These are phyloP conservation scores for Chamaecyparis obtusa DNA, from an alignment of 75 land plant genomes.

Conservation along the genomic window DNA sequence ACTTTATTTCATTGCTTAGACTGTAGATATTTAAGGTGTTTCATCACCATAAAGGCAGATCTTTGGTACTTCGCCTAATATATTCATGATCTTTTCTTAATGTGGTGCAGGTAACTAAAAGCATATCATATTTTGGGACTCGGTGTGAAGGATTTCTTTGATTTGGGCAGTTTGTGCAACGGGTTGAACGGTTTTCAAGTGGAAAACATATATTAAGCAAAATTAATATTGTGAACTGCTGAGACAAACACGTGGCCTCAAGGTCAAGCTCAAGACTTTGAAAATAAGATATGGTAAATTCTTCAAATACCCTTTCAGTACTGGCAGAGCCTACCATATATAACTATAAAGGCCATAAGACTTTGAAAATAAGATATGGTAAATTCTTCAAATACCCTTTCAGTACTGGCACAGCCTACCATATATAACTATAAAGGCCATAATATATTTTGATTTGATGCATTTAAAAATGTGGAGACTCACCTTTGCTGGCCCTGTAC, in stretches of 20 bases:
- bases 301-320: slow-evolving; percentile 1
- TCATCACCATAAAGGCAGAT: not conserved
- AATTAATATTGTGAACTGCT: not conserved
- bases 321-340: not conserved
- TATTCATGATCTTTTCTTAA: not conserved
- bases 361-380: too few relatives aligned
- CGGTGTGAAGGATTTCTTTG: not conserved
- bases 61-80: not conserved
- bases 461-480: not conserved
- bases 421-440: not conserved
- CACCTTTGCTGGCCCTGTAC: not conserved
- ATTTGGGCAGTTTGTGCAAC: not conserved
- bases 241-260: not conserved
- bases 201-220: not conserved
- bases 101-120: not conserved
- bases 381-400: not conserved
- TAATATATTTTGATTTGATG: not conserved
- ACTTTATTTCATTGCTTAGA: not conserved
- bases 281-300: not conserved
- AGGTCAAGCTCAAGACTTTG: not conserved
- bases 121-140: not conserved
- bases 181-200: not conserved
- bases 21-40: not conserved
- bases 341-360: not conserved
- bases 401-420: not conserved